Evolutionary conservation across 2,329 filamentous ascomycete species (phyloP).

Genomic region (Cadophora malorum): DNA sequence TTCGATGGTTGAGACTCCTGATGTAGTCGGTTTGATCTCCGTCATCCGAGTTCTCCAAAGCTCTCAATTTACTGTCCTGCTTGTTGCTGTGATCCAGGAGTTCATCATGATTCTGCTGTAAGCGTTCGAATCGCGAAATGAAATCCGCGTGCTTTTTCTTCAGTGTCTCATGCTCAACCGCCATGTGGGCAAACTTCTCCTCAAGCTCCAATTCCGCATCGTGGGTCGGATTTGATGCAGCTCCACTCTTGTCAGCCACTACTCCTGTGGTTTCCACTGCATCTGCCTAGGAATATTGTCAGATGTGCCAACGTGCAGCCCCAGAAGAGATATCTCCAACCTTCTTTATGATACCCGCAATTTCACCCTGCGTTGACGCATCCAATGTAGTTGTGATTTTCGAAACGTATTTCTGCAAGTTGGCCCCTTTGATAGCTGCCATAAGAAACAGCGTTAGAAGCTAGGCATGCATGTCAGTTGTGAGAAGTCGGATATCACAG

Average conservation of each 20-base stretch:
- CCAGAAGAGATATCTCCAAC: slow-evolving; percentile 24
- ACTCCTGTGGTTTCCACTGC: slow-evolving; percentile 7
- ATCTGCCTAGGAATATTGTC: slow-evolving; percentile 14
- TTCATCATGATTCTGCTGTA: slow-evolving; percentile 68
- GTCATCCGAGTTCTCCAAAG: slow-evolving; percentile 51
- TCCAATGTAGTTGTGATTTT: slow-evolving; percentile 52
- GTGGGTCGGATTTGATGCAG: slow-evolving; percentile 18
- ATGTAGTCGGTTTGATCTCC: slow-evolving; percentile 59
- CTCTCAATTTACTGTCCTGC: slow-evolving; percentile 56
- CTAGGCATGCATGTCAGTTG: slow-evolving; percentile 48
- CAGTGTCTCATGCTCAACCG: slow-evolving; percentile 58
- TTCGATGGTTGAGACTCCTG: slow-evolving; percentile 59
- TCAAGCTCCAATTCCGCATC: slow-evolving; percentile 49
- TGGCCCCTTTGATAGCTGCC: slow-evolving; percentile 65
- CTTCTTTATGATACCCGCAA: slow-evolving; percentile 42
- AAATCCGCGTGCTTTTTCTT: slow-evolving; percentile 65
- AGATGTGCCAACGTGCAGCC: not conserved
- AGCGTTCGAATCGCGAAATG: slow-evolving; percentile 63
- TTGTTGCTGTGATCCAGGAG: slow-evolving; percentile 59
- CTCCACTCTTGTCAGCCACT: slow-evolving; percentile 8
- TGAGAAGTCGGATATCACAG: not conserved
- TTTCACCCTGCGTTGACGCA: slow-evolving; percentile 51
- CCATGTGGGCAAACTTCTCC: slow-evolving; percentile 53
- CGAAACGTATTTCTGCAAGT: slow-evolving; percentile 60
- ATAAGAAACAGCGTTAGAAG: slow-evolving; percentile 68